Conservation (phyloP, 164 flowering plant genomes). For the Piper longum region DNA sequence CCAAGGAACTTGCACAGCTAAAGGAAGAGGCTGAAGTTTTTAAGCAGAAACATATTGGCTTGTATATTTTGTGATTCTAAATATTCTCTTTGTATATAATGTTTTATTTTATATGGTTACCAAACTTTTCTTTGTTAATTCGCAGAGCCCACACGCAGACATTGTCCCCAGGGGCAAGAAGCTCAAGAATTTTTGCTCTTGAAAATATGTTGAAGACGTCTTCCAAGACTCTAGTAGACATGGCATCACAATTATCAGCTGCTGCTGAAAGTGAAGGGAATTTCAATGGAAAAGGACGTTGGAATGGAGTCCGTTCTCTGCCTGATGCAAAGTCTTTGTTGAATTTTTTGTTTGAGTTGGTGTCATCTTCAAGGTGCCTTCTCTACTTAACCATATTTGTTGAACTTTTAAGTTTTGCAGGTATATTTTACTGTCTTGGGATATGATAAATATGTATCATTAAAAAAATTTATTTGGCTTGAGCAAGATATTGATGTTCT, state of each 20-base stretch:
- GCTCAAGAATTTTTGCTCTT: conserved; percentile 86
- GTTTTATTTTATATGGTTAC: neutral
- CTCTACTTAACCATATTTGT: neutral
- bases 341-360: conserved; percentile 68
- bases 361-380: conserved; percentile 73
- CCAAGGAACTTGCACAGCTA: conserved; percentile 57
- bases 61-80: neutral
- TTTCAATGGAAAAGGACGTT: conserved; percentile 82
- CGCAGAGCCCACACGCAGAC: conserved; percentile 36
- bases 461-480: too few relatives aligned
- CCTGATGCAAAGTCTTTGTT: conserved; percentile 87
- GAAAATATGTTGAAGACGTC: conserved; percentile 93
- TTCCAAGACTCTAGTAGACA: conserved; percentile 73
- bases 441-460: too few relatives aligned
- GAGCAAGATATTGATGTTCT: too few relatives aligned
- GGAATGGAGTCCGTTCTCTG: conserved; percentile 90
- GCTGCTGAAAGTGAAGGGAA: conserved; percentile 90
- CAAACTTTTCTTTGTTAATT: neutral
- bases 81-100: neutral
- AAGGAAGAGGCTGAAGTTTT: conserved; percentile 56
- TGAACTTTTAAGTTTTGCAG: too few relatives aligned
- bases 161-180: conserved; percentile 98
- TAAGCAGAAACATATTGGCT: conserved; percentile 38
- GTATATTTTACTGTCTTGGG: too few relatives aligned
- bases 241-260: conserved; percentile 96